Base-by-base conservation (phyloP, 257 asterid genomes). In the Euphrasia confusa region DNA sequence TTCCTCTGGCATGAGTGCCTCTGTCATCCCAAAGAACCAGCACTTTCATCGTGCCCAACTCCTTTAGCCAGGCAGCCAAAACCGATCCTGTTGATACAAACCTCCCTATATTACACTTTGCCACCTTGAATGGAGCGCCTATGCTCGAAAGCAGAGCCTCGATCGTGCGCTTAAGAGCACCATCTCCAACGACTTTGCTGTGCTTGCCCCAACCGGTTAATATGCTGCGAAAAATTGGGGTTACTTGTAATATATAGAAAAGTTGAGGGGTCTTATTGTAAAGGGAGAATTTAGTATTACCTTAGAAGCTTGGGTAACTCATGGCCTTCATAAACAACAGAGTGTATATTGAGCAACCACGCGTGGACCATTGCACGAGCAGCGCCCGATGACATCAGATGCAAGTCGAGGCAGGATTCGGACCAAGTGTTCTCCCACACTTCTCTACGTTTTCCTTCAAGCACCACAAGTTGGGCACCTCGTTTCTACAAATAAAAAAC, bases 131-230 rank as follows among this genome's bases (percentile, higher is more conserved):
- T 2, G 98, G 98, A 4, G 96, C 95, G 5, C 96, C 96, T 28
- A 91, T 84, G 92, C 86, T 81, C 7, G 60, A 52, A 10, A 91
- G 92, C 35, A 88, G 82, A 26, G 90, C 88, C 72, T 88, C 98
- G 10, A 91, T 65, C 1, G 86, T 63, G 8, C 94, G 85, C 74
- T 91, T 91, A n/a, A 91, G 82, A 0, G 93, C 80, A 4, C 96
- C 88, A 44, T 86, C 95, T 11, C 98, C 96, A 21, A 87, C 90
- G 15, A 88, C 81, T 68, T 91, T 91, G 87, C 98, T 91, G 82
- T 91, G 98, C 80, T 91, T 91, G 40, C 98, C 98, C 98, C 98
- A 91, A 37, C 98, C 98, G 0, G 98, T 91, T 74, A 88, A 78
- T 58, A 91, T 91, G 82, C 98, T 91, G 92, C 47, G 50, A 11